Base-by-base conservation (phyloP, 306 rosid species). In the Arachis stenosperma region DNA sequence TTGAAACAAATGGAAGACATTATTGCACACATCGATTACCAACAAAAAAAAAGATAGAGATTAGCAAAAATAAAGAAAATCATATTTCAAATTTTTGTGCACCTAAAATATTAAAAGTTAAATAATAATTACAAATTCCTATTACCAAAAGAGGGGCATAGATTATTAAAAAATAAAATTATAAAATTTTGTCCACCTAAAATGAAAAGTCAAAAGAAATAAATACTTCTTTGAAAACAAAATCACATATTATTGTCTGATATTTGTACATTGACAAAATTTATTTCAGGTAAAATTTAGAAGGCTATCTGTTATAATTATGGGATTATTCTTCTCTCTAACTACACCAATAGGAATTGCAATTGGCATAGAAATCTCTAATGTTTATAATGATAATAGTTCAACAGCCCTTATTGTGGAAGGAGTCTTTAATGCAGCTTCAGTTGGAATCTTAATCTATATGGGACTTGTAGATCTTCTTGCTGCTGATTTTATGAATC, bases 361-460 rank as follows among this genome's bases (percentile, higher is more conserved):
- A 37, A 82, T 90, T 8, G 92, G 96, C 0, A 76, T 84, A 0
- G 87, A 74, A 9, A 86, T 90, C 1, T 56, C 85, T 0, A 81
- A 44, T 2, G 30, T 0, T 11, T 87, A 90, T 2, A n/a, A 82
- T 6, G 96, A 88, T 27, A 81, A 72, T 6, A 86, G 88, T 63
- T 41, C 82, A 36, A 75, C 78, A 0, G 92, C 90, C 0, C 82
- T 86, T 9, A 90, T 87, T 1, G 71, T 84, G 8, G 86, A 86
- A 81, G 96, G 90, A 6, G 1, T 79, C 3, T 75, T 87, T 7
- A 79, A 86, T 43, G 88, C 90, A 8, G 86, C 90, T 7, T 85
- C 92, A 0, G 77, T 89, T 7, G 96, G 90, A n/a, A 84, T 90
- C 4, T 77, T 87, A 46, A 86, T 87, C 7, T 90, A 87, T 6